Percentiles rank a stretch among this genome's conserved stretches.
These are phyloP conservation scores for Endotrypanum monterogeii DNA, from an alignment of 208 protist species.

Conservation along the genomic window DNA sequence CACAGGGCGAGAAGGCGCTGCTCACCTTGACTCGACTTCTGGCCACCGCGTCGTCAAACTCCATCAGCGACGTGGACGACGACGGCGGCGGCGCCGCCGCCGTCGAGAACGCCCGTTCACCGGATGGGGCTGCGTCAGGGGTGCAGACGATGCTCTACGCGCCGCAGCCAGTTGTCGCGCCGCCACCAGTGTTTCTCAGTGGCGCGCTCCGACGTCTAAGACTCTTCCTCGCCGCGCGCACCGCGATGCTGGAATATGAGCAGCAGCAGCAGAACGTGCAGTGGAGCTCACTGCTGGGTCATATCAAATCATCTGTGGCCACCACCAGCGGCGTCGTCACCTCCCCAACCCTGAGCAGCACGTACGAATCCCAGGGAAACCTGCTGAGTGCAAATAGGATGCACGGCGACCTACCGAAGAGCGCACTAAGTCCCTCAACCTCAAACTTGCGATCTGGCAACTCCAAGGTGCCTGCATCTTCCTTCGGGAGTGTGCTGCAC, in stretches of 20 bases:
- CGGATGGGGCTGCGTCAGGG: background rate
- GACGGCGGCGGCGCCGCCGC: background rate
- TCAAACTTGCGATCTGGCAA: background rate
- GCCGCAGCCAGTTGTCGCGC: background rate
- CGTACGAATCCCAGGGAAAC: background rate
- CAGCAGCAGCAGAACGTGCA: conserved; percentile 21
- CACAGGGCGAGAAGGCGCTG: conserved; percentile 2
- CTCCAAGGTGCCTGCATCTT: background rate
- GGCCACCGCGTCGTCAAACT: background rate
- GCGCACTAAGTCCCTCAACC: background rate
- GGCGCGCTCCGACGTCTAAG: conserved; percentile 20
- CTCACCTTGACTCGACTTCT: conserved; percentile 6
- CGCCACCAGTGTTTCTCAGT: conserved; percentile 17
- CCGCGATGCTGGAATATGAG: conserved; percentile 30
- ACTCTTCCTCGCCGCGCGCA: conserved; percentile 23
- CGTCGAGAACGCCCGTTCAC: conserved; percentile 1
- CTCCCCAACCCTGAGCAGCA: background rate
- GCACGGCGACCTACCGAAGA: background rate
- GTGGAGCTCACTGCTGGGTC: conserved; percentile 21
- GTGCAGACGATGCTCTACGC: background rate
- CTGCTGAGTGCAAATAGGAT: background rate
- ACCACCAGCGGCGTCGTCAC: background rate
- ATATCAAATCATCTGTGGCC: background rate
- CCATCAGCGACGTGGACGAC: background rate
- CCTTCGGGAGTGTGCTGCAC: conserved; percentile 19